Base-by-base conservation (phyloP, 306 rosid species). In the Luffa aegyptiaca region DNA sequence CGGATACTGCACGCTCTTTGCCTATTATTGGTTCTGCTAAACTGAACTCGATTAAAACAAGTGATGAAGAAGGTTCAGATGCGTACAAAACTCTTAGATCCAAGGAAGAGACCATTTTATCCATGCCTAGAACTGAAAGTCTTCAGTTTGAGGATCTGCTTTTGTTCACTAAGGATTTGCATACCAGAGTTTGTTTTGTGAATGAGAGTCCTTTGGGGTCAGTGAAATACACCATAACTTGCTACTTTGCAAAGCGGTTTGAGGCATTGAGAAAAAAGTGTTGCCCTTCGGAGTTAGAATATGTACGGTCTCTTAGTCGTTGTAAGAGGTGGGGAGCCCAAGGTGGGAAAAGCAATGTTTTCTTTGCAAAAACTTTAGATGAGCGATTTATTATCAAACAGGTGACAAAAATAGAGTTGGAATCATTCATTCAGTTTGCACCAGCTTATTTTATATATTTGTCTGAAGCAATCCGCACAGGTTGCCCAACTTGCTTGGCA, bases 291-390 rank as follows among this genome's bases (percentile, higher is more conserved):
- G 99, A 96, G 88, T 88, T 90, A 0, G 96, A 93, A 81, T 96
- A 74, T 59, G 69, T 93, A 81, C 91, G 98, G 87, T 96, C 99
- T 82, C 85, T 96, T 46, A 90, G 99, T 79, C 98, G 98, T 81
- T 91, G 99, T 81, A 96, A 90, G 90, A 90, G 88, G 79, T 96
- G 99, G 99, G 88, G 96, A 82, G 98, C 99, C 86, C 97, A 93
- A 85, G 99, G 99, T 78, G 99, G 99, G 17, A 96, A 96, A 91
- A 96, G 98, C 83, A 96, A 96, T 65, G 99, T 88, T 35, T 96
- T 96, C 84, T 96, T 96, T 81, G 99, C 99, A 0, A 96, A 96
- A 89, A 90, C 94, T 76, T 84, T 89, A 88, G 99, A 96, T 83
- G 99, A 96, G 70, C 85, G 98, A 70, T 96, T 96, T 84, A 87